Evolutionary conservation across 768 basidiomycete species (phyloP), one percentile per base, ranked within the genome.

Genomic region (Boletus barrowsii): DNA sequence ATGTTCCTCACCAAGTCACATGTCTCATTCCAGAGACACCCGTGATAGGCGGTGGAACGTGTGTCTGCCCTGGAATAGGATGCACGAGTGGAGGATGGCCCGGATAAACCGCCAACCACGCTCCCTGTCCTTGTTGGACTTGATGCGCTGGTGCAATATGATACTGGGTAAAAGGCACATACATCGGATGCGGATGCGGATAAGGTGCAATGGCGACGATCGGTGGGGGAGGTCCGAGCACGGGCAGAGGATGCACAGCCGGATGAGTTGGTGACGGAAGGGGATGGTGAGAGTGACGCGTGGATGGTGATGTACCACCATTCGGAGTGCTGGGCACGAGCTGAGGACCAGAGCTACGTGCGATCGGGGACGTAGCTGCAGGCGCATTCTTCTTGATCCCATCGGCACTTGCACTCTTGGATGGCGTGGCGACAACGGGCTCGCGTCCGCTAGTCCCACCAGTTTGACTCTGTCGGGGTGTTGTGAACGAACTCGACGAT

Each of bases 41-140:
- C n/a, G 64, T 62, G 20, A 66, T 64, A 10, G 62, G 45, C 5
- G 54, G 10, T 10, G 54, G 10, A 29, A 54, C 36, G 33, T 63
- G 58, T 18, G 48, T 10, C 14, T 33, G 63, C 22, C 17, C 36
- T 5, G 61, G 52, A 18, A 66, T 40, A 10, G 64, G 48, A 43
- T 66, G 64, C 20, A 59, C 30, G 14, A 49, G 58, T 17, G 59
- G 49, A 36, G 59, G 64, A 17, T 24, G 64, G 10, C 36, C 54
- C 2, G 62, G 63, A 46, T 67, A 67, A 4, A 67, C 43, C 3
- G 64, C 51, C 36, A 66, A n/a, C 65, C 64, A 67, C n/a, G 61
- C 22, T 9, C 62, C 64, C 22, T 58, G 64, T 11, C 47, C 57
- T 24, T 44, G 56, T 20, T 51, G 61, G 3, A 35, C 47, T 22